These are phyloP conservation scores for Tolypocladium ovalisporum DNA, from an alignment of 2,329 filamentous ascomycete genomes.

Conservation along the genomic window DNA sequence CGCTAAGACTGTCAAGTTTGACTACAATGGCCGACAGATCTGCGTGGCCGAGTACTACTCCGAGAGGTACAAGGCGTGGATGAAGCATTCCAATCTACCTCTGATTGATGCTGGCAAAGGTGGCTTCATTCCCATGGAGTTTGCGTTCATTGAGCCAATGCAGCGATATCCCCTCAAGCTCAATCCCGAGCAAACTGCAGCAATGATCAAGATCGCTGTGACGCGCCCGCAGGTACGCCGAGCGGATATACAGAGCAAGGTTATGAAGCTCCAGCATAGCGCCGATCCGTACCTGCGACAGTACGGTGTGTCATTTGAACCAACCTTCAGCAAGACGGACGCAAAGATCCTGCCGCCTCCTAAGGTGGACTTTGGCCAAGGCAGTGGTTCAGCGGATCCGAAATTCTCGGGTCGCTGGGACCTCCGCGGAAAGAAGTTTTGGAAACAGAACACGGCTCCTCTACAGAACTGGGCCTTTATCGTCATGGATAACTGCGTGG, in stretches of 20 bases:
- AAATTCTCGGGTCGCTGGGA: slow-evolving; percentile 73
- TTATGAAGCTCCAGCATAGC: slow-evolving; percentile 54
- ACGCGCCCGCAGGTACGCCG: slow-evolving; percentile 62
- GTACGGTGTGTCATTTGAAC: slow-evolving; percentile 63
- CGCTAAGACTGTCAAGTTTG: slow-evolving; percentile 44
- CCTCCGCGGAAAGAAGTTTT: slow-evolving; percentile 67
- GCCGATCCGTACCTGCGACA: slow-evolving; percentile 59
- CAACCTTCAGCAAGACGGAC: slow-evolving; percentile 52
- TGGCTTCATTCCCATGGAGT: slow-evolving; percentile 51
- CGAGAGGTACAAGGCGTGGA: slow-evolving; percentile 39
- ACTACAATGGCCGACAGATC: slow-evolving; percentile 32
- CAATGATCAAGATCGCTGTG: slow-evolving; percentile 92
- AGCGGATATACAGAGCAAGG: slow-evolving; percentile 42
- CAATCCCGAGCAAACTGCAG: slow-evolving; percentile 52
- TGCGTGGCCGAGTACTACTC: slow-evolving; percentile 44
- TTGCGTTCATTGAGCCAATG: slow-evolving; percentile 39
- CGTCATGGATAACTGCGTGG: slow-evolving; percentile 45
- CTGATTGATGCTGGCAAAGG: slow-evolving; percentile 45
- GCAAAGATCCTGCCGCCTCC: slow-evolving; percentile 65
- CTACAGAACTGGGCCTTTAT: slow-evolving; percentile 69
- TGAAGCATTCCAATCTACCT: slow-evolving; percentile 39
- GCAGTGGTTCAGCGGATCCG: slow-evolving; percentile 40
- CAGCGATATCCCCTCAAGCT: slow-evolving; percentile 56
- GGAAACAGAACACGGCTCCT: slow-evolving; percentile 47
- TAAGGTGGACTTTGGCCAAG: slow-evolving; percentile 54